These are phyloP conservation scores for Tritrichomonas foetus DNA, from an alignment of 208 protist species.

Conservation along the genomic window DNA sequence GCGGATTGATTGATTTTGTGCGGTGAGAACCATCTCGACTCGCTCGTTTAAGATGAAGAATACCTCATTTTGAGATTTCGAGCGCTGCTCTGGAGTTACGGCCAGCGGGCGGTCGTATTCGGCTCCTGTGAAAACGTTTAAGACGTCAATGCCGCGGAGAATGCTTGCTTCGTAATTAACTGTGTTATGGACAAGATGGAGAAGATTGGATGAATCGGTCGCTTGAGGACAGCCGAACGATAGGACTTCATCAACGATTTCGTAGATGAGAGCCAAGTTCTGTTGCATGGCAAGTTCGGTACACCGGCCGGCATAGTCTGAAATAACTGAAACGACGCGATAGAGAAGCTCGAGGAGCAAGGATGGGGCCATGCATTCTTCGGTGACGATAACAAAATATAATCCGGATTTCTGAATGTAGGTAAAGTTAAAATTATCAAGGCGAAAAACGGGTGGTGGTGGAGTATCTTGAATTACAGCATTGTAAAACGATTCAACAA, in stretches of 20 bases:
- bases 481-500: not conserved
- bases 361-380: not conserved
- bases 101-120: not conserved
- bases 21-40: not conserved
- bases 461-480: not conserved
- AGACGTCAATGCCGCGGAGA: not conserved
- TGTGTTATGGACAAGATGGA: slow-evolving; percentile 34
- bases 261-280: not conserved
- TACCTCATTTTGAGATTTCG: not conserved
- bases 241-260: slow-evolving; percentile 40
- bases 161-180: not conserved
- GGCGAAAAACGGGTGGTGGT: not conserved
- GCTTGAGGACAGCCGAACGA: slow-evolving; percentile 32
- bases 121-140: not conserved
- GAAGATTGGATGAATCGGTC: slow-evolving; percentile 24
- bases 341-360: not conserved
- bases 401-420: not conserved
- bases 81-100: not conserved
- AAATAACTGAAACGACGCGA: not conserved
- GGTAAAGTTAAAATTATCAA: not conserved
- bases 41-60: not conserved
- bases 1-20: not conserved
- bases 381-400: not conserved
- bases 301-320: not conserved
- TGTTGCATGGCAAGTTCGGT: slow-evolving; percentile 28